Evolutionary conservation across 2,329 filamentous ascomycete species (phyloP).

Genomic region (Verticillium longisporum): DNA sequence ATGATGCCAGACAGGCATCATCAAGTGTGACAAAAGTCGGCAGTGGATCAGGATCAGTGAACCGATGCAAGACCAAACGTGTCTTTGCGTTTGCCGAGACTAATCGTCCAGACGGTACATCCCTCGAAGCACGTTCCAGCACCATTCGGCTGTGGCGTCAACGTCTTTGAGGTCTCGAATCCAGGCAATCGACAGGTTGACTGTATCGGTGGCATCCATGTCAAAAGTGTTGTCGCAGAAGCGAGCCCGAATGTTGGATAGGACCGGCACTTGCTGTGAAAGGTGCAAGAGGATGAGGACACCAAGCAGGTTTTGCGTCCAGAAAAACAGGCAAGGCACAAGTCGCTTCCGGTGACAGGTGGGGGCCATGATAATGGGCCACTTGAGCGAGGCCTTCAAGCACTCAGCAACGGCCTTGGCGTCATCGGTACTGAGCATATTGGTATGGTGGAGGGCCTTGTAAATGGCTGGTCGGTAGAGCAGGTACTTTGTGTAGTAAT

Average conservation of each 20-base stretch:
- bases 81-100: background rate
- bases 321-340: slow-evolving; percentile 52
- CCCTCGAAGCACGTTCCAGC: slow-evolving; percentile 42
- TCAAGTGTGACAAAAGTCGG: no score
- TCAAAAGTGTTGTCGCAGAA: slow-evolving; percentile 44
- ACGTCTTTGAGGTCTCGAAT: slow-evolving; percentile 47
- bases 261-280: slow-evolving; percentile 41
- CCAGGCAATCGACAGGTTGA: slow-evolving; percentile 51
- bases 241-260: slow-evolving; percentile 40
- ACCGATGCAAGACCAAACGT: background rate
- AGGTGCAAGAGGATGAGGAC: slow-evolving; percentile 51
- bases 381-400: slow-evolving; percentile 48
- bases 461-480: slow-evolving; percentile 52
- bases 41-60: no score
- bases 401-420: slow-evolving; percentile 48
- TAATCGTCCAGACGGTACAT: slow-evolving; percentile 32
- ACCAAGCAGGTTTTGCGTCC: slow-evolving; percentile 55
- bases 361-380: slow-evolving; percentile 53
- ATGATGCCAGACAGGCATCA: no score
- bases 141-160: slow-evolving; percentile 49
- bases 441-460: slow-evolving; percentile 52
- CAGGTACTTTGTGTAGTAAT: slow-evolving; percentile 52
- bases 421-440: slow-evolving; percentile 46
- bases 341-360: slow-evolving; percentile 50
- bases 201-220: slow-evolving; percentile 39